Evolutionary conservation across 108 stramenopile genomes (phyloP).

Genomic region (Nitzschia palea): DNA sequence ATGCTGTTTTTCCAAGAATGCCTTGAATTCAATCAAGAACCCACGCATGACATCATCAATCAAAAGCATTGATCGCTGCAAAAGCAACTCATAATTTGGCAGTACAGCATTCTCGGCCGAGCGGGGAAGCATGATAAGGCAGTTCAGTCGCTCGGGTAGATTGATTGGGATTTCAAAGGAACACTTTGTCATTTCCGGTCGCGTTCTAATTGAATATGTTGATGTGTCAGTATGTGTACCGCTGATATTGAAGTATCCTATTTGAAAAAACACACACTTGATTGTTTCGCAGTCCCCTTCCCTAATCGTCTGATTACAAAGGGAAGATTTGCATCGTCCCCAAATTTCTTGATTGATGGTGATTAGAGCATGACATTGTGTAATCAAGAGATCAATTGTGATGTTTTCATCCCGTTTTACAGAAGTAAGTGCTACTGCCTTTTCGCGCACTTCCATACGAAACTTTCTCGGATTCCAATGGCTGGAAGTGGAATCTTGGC

Average conservation of each 20-base stretch:
- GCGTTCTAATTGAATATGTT: no score
- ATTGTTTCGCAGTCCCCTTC: no score
- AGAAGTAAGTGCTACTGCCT: not conserved
- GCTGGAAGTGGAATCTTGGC: no score
- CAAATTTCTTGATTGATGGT: not conserved
- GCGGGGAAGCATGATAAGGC: not conserved
- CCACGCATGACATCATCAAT: not conserved
- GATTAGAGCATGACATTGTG: not conserved
- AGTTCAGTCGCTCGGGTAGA: not conserved
- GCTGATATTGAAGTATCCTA: no score
- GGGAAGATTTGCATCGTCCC: not conserved
- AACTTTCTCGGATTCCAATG: not conserved
- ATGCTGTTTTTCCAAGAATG: not conserved
- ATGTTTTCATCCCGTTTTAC: not conserved
- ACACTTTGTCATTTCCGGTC: not conserved
- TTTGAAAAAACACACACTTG: no score
- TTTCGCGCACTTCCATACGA: not conserved
- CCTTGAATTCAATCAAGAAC: constrained; percentile 4
- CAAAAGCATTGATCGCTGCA: not conserved
- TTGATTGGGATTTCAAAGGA: not conserved
- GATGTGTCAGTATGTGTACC: no score
- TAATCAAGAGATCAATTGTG: not conserved
- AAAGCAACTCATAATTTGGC: not conserved
- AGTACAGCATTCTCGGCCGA: not conserved
- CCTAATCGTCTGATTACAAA: not conserved